A percentile compares a stretch with the other conserved stretches of the same genome.
Evolutionary conservation across 1,284 basidiomycete species (phyloP).

Genomic region (Ceratobasidium sp.): DNA sequence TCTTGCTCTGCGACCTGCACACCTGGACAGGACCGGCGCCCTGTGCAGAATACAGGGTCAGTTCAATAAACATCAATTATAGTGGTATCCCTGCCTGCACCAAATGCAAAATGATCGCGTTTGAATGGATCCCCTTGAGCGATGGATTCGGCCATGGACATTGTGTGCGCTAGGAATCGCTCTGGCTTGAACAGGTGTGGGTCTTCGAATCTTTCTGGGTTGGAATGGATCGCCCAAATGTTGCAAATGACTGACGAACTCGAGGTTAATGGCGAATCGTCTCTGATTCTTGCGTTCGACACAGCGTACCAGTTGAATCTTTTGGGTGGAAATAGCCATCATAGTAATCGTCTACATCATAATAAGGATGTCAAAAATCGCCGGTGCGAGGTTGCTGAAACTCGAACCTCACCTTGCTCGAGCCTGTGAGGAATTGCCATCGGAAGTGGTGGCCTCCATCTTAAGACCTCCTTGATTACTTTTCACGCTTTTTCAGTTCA

Average conservation of each 20-base stretch:
- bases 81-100: not conserved
- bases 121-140: conserved; percentile 30
- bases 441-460: conserved; percentile 18
- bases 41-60: not conserved
- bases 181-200: conserved; percentile 14
- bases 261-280: not conserved
- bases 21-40: conserved; percentile 15
- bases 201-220: conserved; percentile 17
- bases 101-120: conserved; percentile 33
- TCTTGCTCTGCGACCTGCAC: conserved; percentile 24
- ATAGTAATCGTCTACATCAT: conserved; percentile 7
- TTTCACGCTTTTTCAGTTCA: not conserved
- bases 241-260: conserved; percentile 14
- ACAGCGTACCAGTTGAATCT: conserved; percentile 9
- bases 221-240: conserved; percentile 25
- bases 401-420: conserved; percentile 10
- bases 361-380: not conserved
- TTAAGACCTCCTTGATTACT: conserved; percentile 26
- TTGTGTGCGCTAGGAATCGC: conserved; percentile 10
- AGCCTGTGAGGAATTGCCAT: conserved; percentile 12
- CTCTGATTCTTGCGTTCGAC: not conserved
- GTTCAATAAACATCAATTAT: not conserved
- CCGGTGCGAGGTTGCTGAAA: not conserved
- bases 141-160: conserved; percentile 27
- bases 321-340: conserved; percentile 13